These are phyloP conservation scores for Komagataella mondaviorum DNA, from an alignment of 805 yeast species.

Conservation along the genomic window DNA sequence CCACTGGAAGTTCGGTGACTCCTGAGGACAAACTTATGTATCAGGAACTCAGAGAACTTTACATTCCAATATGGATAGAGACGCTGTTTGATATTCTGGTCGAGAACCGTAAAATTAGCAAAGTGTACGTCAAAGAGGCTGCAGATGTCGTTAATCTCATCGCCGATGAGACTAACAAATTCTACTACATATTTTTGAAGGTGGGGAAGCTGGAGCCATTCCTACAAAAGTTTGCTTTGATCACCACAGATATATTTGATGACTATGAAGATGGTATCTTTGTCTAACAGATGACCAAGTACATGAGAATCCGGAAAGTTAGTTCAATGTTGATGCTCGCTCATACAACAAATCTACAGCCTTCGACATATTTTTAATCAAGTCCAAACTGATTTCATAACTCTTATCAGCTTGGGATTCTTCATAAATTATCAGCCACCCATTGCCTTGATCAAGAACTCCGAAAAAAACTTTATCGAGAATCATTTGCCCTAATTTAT, in stretches of 20 bases:
- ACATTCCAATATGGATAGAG: conserved; percentile 61
- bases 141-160: conserved; percentile 46
- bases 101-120: conserved; percentile 22
- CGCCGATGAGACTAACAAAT: conserved; percentile 51
- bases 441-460: conserved; percentile 95
- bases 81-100: conserved; percentile 47
- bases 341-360: conserved; percentile 89
- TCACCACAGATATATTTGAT: conserved; percentile 23
- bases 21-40: conserved; percentile 24
- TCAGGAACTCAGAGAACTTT: conserved; percentile 45
- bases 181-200: conserved; percentile 45
- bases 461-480: conserved; percentile 92
- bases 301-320: conserved; percentile 6
- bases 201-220: conserved; percentile 45
- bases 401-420: conserved; percentile 82
- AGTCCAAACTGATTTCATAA: conserved; percentile 75
- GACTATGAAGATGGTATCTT: conserved; percentile 25
- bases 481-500: conserved; percentile 92
- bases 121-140: conserved; percentile 41
- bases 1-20: background rate
- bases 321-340: conserved; percentile 79
- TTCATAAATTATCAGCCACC: conserved; percentile 88
- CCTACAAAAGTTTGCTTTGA: conserved; percentile 32
- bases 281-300: conserved; percentile 3
- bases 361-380: conserved; percentile 73